A percentile compares a stretch with the other conserved stretches of the same genome.
Evolutionary conservation across 1,284 basidiomycete genomes (phyloP).

Genomic region (Exsudoporus floridanus): DNA sequence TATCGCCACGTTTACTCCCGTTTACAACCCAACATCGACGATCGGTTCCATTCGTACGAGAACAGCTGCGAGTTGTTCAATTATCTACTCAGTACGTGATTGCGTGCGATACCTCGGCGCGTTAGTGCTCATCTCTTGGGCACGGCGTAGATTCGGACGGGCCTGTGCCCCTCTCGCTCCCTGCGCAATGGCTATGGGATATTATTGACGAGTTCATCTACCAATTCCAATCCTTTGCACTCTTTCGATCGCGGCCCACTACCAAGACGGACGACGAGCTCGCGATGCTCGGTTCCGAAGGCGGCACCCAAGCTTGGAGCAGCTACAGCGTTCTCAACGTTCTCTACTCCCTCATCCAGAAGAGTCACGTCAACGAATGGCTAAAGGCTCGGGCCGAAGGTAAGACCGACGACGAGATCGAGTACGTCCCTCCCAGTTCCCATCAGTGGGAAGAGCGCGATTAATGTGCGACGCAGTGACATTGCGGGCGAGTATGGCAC

Average conservation of each 20-base stretch:
- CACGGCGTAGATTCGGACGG: constrained; percentile 79
- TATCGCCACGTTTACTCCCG: constrained; percentile 95
- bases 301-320: constrained; percentile 81
- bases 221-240: constrained; percentile 95
- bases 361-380: constrained; percentile 93
- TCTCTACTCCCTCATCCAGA: constrained; percentile 96
- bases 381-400: constrained; percentile 81
- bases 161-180: constrained; percentile 88
- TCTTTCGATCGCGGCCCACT: constrained; percentile 85
- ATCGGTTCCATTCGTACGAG: constrained; percentile 98
- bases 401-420: constrained; percentile 78
- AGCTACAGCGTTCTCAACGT: constrained; percentile 98
- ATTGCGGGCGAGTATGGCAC: constrained; percentile 91
- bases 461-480: constrained; percentile 50
- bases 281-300: constrained; percentile 70
- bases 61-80: constrained; percentile 98
- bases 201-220: constrained; percentile 99
- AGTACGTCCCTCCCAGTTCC: constrained; percentile 48
- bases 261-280: constrained; percentile 91
- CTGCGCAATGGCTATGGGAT: constrained; percentile 98
- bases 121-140: constrained; percentile 3
- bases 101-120: not conserved
- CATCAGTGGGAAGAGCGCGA: not conserved
- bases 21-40: constrained; percentile 92
- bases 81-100: constrained; percentile 76